Evolutionary conservation across 768 basidiomycete genomes (phyloP).

Genomic region (Agaricus blazei): DNA sequence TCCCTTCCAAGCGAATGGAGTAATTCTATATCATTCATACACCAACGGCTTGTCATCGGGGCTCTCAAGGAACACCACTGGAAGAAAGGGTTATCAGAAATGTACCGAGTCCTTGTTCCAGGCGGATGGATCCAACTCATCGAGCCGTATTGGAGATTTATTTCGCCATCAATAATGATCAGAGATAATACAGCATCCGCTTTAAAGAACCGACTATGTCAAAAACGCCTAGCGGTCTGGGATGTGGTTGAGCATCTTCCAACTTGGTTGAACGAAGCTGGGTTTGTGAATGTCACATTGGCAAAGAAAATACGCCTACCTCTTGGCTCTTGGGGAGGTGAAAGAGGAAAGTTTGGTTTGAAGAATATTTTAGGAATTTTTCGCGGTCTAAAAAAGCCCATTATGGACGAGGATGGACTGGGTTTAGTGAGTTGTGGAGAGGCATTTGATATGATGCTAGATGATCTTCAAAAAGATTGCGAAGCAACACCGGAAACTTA

Average conservation of each 20-base stretch:
- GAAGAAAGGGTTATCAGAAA: background rate
- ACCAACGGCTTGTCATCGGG: background rate
- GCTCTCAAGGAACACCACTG: background rate
- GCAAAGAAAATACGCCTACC: background rate
- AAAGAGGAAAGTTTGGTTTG: background rate
- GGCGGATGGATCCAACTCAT: constrained; percentile 8
- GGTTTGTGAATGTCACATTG: constrained; percentile 6
- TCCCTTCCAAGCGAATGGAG: background rate
- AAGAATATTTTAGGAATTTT: background rate
- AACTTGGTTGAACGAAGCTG: background rate
- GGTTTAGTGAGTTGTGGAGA: background rate
- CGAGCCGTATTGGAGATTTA: background rate
- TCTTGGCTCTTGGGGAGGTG: background rate
- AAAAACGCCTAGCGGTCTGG: background rate
- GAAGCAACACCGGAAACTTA: background rate
- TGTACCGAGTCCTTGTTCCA: constrained; percentile 7
- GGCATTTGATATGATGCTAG: background rate
- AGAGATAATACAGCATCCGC: background rate
- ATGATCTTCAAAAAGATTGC: background rate
- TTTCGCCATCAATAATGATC: background rate
- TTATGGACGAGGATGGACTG: background rate
- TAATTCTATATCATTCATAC: background rate
- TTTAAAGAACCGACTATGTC: background rate
- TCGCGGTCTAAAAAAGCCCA: background rate
- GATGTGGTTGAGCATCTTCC: background rate